Conservation (phyloP, 2,329 filamentous ascomycete genomes). For the Alternaria brassicicola region DNA sequence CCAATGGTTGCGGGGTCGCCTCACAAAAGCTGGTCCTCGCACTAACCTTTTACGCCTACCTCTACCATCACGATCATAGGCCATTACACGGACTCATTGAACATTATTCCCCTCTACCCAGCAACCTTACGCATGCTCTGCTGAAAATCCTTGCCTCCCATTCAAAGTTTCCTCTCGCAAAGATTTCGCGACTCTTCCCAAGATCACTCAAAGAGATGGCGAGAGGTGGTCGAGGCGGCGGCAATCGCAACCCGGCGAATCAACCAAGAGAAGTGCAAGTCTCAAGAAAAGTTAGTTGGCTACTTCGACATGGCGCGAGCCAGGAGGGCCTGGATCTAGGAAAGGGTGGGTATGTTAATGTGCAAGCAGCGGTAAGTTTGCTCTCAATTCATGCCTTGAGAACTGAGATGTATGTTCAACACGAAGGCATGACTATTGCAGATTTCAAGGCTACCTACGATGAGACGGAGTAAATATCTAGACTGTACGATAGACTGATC, state of each 20-base stretch:
- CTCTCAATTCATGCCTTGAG: neutral
- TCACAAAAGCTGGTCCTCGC: conserved; percentile 4
- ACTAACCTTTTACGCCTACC: conserved; percentile 7
- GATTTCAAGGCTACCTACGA: neutral
- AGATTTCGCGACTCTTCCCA: conserved; percentile 28
- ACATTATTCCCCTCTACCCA: conserved; percentile 1
- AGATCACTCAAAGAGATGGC: conserved; percentile 26
- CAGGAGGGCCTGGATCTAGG: conserved; percentile 65
- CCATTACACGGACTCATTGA: conserved; percentile 17
- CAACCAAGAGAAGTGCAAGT: conserved; percentile 53
- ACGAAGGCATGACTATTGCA: neutral
- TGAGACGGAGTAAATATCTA: accelerated
- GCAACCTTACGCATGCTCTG: neutral
- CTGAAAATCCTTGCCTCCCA: neutral
- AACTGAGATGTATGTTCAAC: neutral
- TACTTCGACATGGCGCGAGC: conserved; percentile 67
- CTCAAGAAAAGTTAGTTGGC: conserved; percentile 58
- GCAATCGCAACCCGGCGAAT: conserved; percentile 46
- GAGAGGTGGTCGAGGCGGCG: conserved; percentile 43
- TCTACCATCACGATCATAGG: conserved; percentile 3
- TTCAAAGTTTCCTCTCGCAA: conserved; percentile 8
- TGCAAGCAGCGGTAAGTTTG: conserved; percentile 62
- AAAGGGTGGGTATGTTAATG: conserved; percentile 65
- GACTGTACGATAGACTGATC: conserved; percentile 1
- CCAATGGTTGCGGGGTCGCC: conserved; percentile 3